Base-by-base conservation (phyloP, 805 yeast species). In the Saccharomyces eubayanus region DNA sequence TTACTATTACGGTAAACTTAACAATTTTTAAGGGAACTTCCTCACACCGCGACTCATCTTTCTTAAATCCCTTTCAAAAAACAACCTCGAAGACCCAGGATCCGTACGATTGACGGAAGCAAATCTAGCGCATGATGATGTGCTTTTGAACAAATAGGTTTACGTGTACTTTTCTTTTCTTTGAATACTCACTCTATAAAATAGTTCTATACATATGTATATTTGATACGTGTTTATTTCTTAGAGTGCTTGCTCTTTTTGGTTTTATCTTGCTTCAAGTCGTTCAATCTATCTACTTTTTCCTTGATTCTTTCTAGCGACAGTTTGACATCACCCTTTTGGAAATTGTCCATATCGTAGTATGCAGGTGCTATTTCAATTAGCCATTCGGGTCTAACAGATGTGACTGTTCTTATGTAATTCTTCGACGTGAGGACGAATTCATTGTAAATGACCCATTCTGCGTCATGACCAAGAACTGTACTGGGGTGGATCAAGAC, bases 401-500 rank as follows among this genome's bases (percentile, higher is more conserved):
- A 78, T 21, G 97, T 92, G 14, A 92, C 97, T 0, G 98, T 94
- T 65, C 99, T 80, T 55, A 94, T 89, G 69, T 92, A 94, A 66
- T 92, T 94, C 70, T 91, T 87, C 8, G 95, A 82, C 1, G 99
- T 94, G 59, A 92, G 77, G 40, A 92, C 98, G 73, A 92, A 89
- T 73, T 92, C 99, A 71, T 94, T 89, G 76, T 94, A 94, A 49
- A 94, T 77, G 48, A 94, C 88, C 92, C 96, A 94, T 68, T 92
- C 97, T 57, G 85, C 85, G 55, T 88, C 94, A 54, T 84, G 85
- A n/a, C 87, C 86, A 55, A 92, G 74, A 10, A 90, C 94, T 1
- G 97, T 89, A 53, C 94, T 85, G 56, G 99, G 99, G 68, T 94
- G 99, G 48, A 94, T 78, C 63, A 90, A 73, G 11, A 92, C 98